Evolutionary conservation across 164 flowering plant species (phyloP), one percentile per base, ranked within the genome.

Genomic region (Magnolia kwangsiensis): DNA sequence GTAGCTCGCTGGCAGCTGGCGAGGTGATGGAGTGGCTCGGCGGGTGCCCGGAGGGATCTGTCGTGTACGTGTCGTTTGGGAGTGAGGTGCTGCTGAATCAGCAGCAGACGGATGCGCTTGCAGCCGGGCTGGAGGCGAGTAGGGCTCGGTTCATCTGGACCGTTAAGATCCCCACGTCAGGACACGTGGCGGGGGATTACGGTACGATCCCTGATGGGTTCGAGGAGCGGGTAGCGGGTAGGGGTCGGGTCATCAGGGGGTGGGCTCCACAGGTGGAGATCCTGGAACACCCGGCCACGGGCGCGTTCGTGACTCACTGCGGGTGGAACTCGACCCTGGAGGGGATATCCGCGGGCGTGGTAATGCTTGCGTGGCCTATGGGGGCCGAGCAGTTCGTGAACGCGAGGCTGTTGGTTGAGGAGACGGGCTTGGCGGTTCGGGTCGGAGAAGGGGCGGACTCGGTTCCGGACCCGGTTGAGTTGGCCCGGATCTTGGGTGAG

Each of bases 31-130:
- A 78, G 1, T 88, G 89, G 89, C 84, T 86, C 1, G 89, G 85
- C 76, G 13, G 20, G 5, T 67, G 79, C 23, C 20, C 31, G 3
- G 81, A 84, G 8, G 27, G 55, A 13, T 71, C 79, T 10, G 88
- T 86, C 14, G 83, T 85, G 0, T 88, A 85, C 72, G 84, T 84
- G 8, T 84, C 85, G 69, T 88, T 88, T 72, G 90, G 90, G 58
- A 86, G 87, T 50, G 85, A 76, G 66, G 74, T 75, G 8, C 72
- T 58, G 6, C 51, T 87, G 78, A 79, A 80, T 1, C 63, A 24
- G 27, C 50, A 63, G 63, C 88, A 87, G 58, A 77, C 72, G 82
- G 79, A 65, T 50, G 81, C 19, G 71, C 49, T 88, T 72, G 87
- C 87, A 0, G 51, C 72, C 0, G 89, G 73, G 31, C 58, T 86